Evolutionary conservation across 352 stramenopile genomes (phyloP).

Genomic region (Phytophthora capsici): DNA sequence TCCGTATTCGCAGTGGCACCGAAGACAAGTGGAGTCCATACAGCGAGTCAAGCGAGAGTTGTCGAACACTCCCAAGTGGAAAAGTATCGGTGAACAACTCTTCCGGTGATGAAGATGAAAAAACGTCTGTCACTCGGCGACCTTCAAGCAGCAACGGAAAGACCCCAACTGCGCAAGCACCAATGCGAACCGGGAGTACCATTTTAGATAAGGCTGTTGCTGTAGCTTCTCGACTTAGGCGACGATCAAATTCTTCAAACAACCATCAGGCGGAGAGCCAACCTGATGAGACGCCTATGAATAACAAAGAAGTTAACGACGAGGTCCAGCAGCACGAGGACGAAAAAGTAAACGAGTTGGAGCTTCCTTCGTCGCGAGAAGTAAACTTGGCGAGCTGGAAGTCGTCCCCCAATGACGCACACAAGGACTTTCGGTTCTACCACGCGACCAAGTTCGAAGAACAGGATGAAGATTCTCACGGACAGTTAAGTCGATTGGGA

Average conservation of each 20-base stretch:
- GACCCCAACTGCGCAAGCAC: slow-evolving; percentile 13
- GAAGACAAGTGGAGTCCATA: slow-evolving; percentile 78
- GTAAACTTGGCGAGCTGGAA: slow-evolving; percentile 64
- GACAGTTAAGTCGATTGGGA: slow-evolving; percentile 42
- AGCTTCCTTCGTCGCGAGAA: slow-evolving; percentile 25
- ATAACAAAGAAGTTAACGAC: slow-evolving; percentile 20
- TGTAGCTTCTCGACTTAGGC: slow-evolving; percentile 56
- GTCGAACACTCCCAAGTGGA: slow-evolving; percentile 46
- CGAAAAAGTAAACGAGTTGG: slow-evolving; percentile 15
- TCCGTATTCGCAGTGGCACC: slow-evolving; percentile 69
- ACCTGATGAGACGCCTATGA: slow-evolving; percentile 17
- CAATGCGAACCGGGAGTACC: slow-evolving; percentile 68
- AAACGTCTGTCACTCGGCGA: slow-evolving; percentile 1
- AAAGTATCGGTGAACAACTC: slow-evolving; percentile 18
- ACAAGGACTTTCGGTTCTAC: slow-evolving; percentile 63
- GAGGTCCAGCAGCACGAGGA: slow-evolving; percentile 17
- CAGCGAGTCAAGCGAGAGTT: slow-evolving; percentile 73
- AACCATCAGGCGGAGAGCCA: slow-evolving; percentile 27
- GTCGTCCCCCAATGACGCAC: slow-evolving; percentile 28
- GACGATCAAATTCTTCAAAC: slow-evolving; percentile 44
- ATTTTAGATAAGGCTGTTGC: slow-evolving; percentile 80
- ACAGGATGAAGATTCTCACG: slow-evolving; percentile 24
- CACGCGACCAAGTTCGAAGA: slow-evolving; percentile 45
- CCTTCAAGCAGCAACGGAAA: slow-evolving; percentile 15
- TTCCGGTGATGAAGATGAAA: slow-evolving; percentile 33